Evolutionary conservation across 305 asterid genomes (phyloP).

Genomic region (Fraxinus sp.): DNA sequence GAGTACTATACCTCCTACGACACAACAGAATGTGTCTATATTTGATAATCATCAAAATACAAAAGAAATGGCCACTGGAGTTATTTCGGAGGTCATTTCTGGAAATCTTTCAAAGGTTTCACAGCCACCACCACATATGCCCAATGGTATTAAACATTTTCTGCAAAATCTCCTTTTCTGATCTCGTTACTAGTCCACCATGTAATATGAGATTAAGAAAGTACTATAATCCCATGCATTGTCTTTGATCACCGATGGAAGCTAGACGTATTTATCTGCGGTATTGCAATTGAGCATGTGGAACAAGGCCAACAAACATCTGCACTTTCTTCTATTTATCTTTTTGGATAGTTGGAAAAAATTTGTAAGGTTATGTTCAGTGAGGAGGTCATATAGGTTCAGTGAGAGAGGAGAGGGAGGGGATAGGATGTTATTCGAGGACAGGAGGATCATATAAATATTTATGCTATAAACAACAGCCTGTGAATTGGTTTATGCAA

Average conservation of each 20-base stretch:
- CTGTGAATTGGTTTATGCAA: not conserved
- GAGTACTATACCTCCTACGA: conserved; percentile 29
- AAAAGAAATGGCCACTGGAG: conserved; percentile 28
- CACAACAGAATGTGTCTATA: conserved; percentile 25
- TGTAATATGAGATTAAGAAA: conserved; percentile 4
- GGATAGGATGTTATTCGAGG: not conserved
- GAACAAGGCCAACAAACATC: not conserved
- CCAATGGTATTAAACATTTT: conserved; percentile 45
- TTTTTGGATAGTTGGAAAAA: not conserved
- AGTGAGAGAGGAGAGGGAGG: not conserved
- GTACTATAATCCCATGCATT: not conserved
- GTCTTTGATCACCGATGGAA: not conserved
- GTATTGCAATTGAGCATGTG: not conserved
- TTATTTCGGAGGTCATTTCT: conserved; percentile 27
- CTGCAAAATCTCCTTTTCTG: conserved; percentile 2
- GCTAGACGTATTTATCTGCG: not conserved
- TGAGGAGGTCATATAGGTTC: not conserved
- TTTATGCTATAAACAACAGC: not conserved
- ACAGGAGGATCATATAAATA: not conserved
- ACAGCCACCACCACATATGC: conserved; percentile 50
- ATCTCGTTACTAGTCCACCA: not conserved
- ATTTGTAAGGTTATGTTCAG: not conserved
- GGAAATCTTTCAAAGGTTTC: conserved; percentile 27
- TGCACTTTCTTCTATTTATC: not conserved
- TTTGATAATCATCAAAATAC: conserved; percentile 32